phyloP scores from a whole-genome alignment of 2,329 filamentous ascomycete species.

The Claviceps monticola region DNA sequence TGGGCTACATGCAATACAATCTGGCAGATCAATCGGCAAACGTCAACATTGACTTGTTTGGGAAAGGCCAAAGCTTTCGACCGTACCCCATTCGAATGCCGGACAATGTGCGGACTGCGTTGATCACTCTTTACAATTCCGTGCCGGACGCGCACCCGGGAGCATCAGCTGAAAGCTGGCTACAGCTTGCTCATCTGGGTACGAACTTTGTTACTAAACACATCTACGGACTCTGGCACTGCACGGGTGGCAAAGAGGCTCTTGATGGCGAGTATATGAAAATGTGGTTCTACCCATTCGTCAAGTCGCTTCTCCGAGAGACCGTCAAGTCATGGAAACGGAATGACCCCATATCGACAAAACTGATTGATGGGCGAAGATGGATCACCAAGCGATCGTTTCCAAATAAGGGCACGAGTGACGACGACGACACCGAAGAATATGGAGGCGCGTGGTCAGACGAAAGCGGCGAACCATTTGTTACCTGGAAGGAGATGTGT shows the following conservation, averaged over 20 bases:
- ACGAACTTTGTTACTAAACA: slow-evolving; percentile 24
- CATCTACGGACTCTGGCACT: slow-evolving; percentile 24
- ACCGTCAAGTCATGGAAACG: slow-evolving; percentile 13
- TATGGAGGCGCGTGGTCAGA: slow-evolving; percentile 15
- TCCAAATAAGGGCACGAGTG: slow-evolving; percentile 3
- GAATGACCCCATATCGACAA: slow-evolving; percentile 12
- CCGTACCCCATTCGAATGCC: slow-evolving; percentile 21
- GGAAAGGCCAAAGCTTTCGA: slow-evolving; percentile 13
- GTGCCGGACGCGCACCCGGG: slow-evolving; percentile 15
- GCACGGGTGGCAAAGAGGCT: slow-evolving; percentile 23
- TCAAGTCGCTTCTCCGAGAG: slow-evolving; percentile 16
- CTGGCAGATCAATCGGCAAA: slow-evolving; percentile 11
- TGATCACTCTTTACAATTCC: slow-evolving; percentile 18
- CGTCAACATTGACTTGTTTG: slow-evolving; percentile 13
- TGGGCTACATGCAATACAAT: slow-evolving; percentile 20
- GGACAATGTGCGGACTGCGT: slow-evolving; percentile 13
- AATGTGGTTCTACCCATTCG: slow-evolving; percentile 26
- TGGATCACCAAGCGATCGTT: slow-evolving; percentile 14
- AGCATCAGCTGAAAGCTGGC: slow-evolving; percentile 16
- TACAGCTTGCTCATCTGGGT: slow-evolving; percentile 19
- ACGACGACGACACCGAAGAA: slow-evolving; percentile 2
- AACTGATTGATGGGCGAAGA: slow-evolving; percentile 17
- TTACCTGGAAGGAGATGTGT: slow-evolving; percentile 17
- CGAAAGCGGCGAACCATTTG: slow-evolving; percentile 10
- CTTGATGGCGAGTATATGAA: slow-evolving; percentile 18